Conservation (phyloP, 805 yeast genomes). For the Cyberlindnera maritima region DNA sequence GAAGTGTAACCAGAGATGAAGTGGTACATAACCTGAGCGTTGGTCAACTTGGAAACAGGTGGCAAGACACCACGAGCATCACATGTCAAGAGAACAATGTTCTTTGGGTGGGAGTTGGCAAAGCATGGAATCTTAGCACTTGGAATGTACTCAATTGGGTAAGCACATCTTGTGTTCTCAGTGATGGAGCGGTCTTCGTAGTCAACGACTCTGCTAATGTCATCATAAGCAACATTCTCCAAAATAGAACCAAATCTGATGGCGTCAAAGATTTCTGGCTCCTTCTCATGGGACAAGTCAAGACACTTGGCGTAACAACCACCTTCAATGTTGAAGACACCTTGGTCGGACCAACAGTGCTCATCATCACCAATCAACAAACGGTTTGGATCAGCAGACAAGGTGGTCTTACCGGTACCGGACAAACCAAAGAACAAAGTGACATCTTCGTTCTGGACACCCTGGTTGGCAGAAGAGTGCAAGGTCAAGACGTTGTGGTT, state of each 20-base stretch:
- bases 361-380: constrained; percentile 96
- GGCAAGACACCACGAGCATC: constrained; percentile 98
- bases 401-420: constrained; percentile 97
- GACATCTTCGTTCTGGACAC: constrained; percentile 75
- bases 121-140: constrained; percentile 94
- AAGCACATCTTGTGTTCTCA: constrained; percentile 98
- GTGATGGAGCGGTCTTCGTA: constrained; percentile 79
- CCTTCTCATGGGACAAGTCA: constrained; percentile 84
- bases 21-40: constrained; percentile 98
- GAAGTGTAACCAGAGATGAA: constrained; percentile 98
- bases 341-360: constrained; percentile 98
- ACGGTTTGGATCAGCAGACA: constrained; percentile 95
- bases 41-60: constrained; percentile 90
- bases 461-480: constrained; percentile 95
- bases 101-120: constrained; percentile 87
- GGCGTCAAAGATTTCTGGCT: constrained; percentile 96
- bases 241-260: constrained; percentile 91
- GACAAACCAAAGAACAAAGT: constrained; percentile 95
- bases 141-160: constrained; percentile 96
- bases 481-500: constrained; percentile 86
- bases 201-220: constrained; percentile 75
- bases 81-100: constrained; percentile 89
- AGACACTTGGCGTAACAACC: constrained; percentile 99
- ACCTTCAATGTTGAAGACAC: constrained; percentile 99
- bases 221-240: constrained; percentile 90